A percentile compares a stretch with the other conserved stretches of the same genome.
These are phyloP conservation scores for Saccharomyces hybrid DNA, from an alignment of 1,139 yeast species.

Conservation along the genomic window DNA sequence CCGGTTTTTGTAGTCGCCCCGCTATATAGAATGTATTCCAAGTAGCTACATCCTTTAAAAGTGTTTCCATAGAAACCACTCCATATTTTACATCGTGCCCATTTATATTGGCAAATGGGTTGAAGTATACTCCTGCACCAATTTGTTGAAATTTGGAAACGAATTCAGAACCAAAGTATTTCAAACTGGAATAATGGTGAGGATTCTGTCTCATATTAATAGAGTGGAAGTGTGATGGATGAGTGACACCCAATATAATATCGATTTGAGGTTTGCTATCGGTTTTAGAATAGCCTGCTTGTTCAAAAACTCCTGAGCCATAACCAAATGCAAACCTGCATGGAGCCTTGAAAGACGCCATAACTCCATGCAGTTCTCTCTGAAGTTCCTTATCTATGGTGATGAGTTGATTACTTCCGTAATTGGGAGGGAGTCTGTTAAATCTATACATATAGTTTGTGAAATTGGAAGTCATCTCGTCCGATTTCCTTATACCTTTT, in stretches of 20 bases:
- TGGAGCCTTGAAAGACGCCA: conserved; percentile 55
- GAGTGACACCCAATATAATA: conserved; percentile 71
- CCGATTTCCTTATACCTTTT: conserved; percentile 30
- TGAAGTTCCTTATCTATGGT: conserved; percentile 40
- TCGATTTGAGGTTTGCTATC: conserved; percentile 67
- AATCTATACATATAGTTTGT: conserved; percentile 37
- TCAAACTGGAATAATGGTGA: conserved; percentile 66
- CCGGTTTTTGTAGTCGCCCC: conserved; percentile 93
- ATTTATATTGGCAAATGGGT: conserved; percentile 70
- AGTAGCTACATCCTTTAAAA: conserved; percentile 60
- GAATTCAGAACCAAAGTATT: conserved; percentile 50
- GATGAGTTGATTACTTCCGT: conserved; percentile 53
- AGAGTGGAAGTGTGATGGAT: conserved; percentile 67
- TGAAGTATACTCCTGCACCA: conserved; percentile 93
- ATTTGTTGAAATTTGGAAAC: conserved; percentile 54
- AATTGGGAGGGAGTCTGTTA: conserved; percentile 44
- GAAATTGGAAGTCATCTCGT: conserved; percentile 33
- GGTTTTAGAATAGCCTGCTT: conserved; percentile 44
- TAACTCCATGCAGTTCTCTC: conserved; percentile 41
- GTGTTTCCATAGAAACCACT: conserved; percentile 53
- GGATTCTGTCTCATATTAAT: conserved; percentile 58
- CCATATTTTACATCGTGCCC: conserved; percentile 81
- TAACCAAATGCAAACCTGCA: conserved; percentile 78
- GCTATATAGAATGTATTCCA: conserved; percentile 87
- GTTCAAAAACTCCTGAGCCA: conserved; percentile 90